A percentile compares a stretch with the other conserved stretches of the same genome.
These are phyloP conservation scores for Centaurea solstitialis DNA, from an alignment of 129 eudicot species.

Conservation along the genomic window DNA sequence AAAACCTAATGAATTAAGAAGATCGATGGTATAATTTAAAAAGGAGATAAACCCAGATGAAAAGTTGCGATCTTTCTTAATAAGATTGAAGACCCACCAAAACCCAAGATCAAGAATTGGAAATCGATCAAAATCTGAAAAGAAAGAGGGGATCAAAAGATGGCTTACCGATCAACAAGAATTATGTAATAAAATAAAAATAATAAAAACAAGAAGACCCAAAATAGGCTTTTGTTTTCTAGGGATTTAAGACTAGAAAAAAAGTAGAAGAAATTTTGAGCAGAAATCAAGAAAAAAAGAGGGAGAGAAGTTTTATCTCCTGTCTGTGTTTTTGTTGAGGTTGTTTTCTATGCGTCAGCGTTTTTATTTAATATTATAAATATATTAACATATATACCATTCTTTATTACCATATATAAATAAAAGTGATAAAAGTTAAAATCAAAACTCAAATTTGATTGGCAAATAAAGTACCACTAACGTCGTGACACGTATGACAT, in stretches of 20 bases:
- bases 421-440: too few species aligned
- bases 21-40: background rate
- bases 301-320: slow-evolving; percentile 12
- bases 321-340: slow-evolving; percentile 26
- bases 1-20: slow-evolving; percentile 4
- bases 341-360: slow-evolving; percentile 23
- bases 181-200: background rate
- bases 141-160: slow-evolving; percentile 1
- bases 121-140: background rate
- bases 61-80: slow-evolving; percentile 16
- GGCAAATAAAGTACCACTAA: too few species aligned
- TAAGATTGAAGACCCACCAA: background rate
- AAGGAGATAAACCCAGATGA: background rate
- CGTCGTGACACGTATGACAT: too few species aligned
- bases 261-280: slow-evolving; percentile 3
- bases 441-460: too few species aligned
- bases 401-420: too few species aligned
- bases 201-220: background rate
- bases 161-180: slow-evolving; percentile 24
- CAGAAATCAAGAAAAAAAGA: background rate
- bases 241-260: slow-evolving; percentile 3
- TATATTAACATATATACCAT: too few species aligned
- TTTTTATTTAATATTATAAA: too few species aligned
- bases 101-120: slow-evolving; percentile 25
- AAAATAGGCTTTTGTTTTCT: background rate